phyloP scores from a whole-genome alignment of 306 rosid genomes.

The Rosa multiflora region DNA sequence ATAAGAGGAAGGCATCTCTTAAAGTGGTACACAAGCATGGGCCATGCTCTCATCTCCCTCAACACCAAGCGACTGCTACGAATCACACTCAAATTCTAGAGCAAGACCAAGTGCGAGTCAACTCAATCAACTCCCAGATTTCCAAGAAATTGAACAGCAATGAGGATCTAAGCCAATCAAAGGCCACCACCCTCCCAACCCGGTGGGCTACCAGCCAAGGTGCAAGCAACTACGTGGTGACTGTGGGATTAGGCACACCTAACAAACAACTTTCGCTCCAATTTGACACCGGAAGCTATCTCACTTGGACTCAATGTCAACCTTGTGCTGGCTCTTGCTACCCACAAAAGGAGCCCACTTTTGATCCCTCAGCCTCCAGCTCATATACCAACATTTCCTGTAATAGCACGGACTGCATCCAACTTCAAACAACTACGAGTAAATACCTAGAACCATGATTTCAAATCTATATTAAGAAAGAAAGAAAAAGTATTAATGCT shows the following conservation, averaged over 20 bases:
- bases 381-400: slow-evolving; percentile 58
- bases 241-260: not conserved
- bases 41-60: not conserved
- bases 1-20: not conserved
- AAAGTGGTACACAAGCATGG: not conserved
- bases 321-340: not conserved
- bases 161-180: not conserved
- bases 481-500: no score
- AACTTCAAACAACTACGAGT: slow-evolving; percentile 53
- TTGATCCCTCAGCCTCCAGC: slow-evolving; percentile 16
- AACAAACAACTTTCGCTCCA: not conserved
- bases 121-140: not conserved
- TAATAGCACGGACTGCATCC: slow-evolving; percentile 34
- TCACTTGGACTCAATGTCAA: not conserved
- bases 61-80: not conserved
- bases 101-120: not conserved
- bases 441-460: not conserved
- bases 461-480: not conserved
- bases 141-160: not conserved
- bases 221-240: not conserved
- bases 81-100: not conserved
- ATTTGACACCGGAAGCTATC: not conserved
- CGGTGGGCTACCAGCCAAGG: not conserved
- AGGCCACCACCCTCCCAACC: not conserved
- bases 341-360: not conserved